Conservation (phyloP, 176 grass and related monocot species). For the Oryza brachyantha region DNA sequence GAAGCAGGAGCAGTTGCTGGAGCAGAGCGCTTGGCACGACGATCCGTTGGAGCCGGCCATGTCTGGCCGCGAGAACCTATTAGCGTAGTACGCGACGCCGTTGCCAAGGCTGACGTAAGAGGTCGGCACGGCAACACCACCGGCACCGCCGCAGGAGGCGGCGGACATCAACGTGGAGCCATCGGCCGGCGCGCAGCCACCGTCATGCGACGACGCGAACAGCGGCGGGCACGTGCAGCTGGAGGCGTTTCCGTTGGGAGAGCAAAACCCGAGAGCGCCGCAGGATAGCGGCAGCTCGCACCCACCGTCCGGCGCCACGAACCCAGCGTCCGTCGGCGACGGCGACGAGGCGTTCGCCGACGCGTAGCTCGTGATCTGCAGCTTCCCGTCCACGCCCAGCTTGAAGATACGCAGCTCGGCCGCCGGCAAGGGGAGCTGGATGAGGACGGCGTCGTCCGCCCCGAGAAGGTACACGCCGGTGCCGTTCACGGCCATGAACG, state of each 20-base stretch:
- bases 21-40: slow-evolving; percentile 52
- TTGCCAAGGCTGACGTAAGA: slow-evolving; percentile 48
- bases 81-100: slow-evolving; percentile 53
- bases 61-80: slow-evolving; percentile 45
- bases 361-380: slow-evolving; percentile 46
- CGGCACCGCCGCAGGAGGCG: slow-evolving; percentile 3
- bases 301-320: slow-evolving; percentile 33
- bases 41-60: slow-evolving; percentile 34
- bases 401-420: slow-evolving; percentile 41
- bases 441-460: slow-evolving; percentile 31
- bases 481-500: slow-evolving; percentile 45
- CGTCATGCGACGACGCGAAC: slow-evolving; percentile 41
- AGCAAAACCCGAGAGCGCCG: slow-evolving; percentile 69
- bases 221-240: slow-evolving; percentile 49
- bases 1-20: slow-evolving; percentile 61
- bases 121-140: background rate
- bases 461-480: slow-evolving; percentile 55
- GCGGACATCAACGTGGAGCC: slow-evolving; percentile 25
- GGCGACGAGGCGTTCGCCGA: slow-evolving; percentile 41
- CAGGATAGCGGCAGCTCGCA: slow-evolving; percentile 63
- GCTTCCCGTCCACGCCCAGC: slow-evolving; percentile 39
- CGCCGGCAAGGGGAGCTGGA: slow-evolving; percentile 23
- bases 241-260: slow-evolving; percentile 22
- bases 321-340: slow-evolving; percentile 20
- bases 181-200: slow-evolving; percentile 52